These are phyloP conservation scores for Cotoneaster glaucophyllus DNA, from an alignment of 306 rosid genomes.

Conservation along the genomic window DNA sequence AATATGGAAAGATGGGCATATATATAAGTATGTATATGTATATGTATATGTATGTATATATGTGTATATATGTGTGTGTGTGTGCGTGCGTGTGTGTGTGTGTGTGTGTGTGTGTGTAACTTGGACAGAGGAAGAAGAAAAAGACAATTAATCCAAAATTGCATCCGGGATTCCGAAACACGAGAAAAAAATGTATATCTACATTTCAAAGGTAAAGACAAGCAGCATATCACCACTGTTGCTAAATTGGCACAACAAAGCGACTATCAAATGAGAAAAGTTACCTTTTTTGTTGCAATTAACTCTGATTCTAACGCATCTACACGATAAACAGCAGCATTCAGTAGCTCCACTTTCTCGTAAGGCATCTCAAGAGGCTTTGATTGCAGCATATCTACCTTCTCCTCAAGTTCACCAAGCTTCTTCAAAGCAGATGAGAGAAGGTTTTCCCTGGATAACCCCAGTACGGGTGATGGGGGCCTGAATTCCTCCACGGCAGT, in stretches of 20 bases:
- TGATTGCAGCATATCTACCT: slow-evolving; percentile 55
- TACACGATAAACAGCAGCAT: slow-evolving; percentile 85
- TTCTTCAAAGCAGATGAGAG: slow-evolving; percentile 51
- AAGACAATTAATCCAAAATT: not conserved
- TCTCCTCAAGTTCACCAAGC: slow-evolving; percentile 68
- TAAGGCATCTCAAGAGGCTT: slow-evolving; percentile 74
- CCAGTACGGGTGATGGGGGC: slow-evolving; percentile 56
- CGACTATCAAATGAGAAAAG: slow-evolving; percentile 1
- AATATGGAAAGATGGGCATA: not conserved
- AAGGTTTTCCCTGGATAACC: slow-evolving; percentile 28
- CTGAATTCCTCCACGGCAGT: slow-evolving; percentile 39
- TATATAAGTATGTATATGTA: no score
- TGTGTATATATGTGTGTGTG: no score
- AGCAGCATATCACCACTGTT: not conserved
- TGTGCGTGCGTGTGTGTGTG: not conserved
- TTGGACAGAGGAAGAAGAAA: no score
- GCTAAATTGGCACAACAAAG: not conserved
- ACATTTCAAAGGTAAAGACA: not conserved
- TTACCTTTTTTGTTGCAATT: slow-evolving; percentile 74
- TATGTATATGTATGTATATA: no score
- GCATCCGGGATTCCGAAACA: not conserved
- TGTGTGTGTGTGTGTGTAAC: not conserved
- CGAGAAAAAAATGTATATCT: not conserved
- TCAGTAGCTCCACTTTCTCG: slow-evolving; percentile 79
- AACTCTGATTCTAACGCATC: slow-evolving; percentile 90